These are phyloP conservation scores for Epichloe coenophiala DNA, from an alignment of 2,329 filamentous ascomycete species.

Conservation along the genomic window DNA sequence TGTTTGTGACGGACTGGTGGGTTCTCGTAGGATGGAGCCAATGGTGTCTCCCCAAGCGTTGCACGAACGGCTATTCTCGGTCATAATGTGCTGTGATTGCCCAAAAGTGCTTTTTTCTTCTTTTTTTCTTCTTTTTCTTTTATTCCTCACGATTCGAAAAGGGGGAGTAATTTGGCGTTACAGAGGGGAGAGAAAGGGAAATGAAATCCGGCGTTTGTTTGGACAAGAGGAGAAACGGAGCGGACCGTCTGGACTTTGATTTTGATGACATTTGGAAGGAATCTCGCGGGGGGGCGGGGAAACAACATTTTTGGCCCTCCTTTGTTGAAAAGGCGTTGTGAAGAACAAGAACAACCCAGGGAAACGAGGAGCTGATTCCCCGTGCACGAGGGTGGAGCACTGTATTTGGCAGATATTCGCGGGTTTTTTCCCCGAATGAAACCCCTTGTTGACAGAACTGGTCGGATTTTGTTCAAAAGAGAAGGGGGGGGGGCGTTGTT, in stretches of 20 bases:
- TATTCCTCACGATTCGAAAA: not conserved
- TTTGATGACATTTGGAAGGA: not conserved
- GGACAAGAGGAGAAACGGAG: not conserved
- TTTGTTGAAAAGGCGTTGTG: not conserved
- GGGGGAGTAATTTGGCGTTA: slow-evolving; percentile 1
- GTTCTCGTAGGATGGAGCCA: not conserved
- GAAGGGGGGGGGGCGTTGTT: not conserved
- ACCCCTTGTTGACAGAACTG: too few species aligned
- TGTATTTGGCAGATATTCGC: too few species aligned
- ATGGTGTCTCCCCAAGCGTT: not conserved
- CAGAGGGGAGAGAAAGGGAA: not conserved
- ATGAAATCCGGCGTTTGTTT: slow-evolving; percentile 3
- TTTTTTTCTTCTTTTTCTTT: not conserved
- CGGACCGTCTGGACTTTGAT: not conserved
- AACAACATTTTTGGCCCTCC: not conserved
- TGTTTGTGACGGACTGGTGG: not conserved
- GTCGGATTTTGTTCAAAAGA: not conserved
- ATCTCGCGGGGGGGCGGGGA: not conserved
- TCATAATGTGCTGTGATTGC: not conserved
- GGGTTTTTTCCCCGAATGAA: too few species aligned
- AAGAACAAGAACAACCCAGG: too few species aligned
- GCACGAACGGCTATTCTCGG: too few species aligned
- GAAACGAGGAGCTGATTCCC: too few species aligned
- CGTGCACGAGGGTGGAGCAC: too few species aligned
- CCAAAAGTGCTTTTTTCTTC: not conserved